Evolutionary conservation across 371 early-diverging fungal genomes (phyloP), one percentile per base, ranked within the genome.

Genomic region (Mucor sp.): DNA sequence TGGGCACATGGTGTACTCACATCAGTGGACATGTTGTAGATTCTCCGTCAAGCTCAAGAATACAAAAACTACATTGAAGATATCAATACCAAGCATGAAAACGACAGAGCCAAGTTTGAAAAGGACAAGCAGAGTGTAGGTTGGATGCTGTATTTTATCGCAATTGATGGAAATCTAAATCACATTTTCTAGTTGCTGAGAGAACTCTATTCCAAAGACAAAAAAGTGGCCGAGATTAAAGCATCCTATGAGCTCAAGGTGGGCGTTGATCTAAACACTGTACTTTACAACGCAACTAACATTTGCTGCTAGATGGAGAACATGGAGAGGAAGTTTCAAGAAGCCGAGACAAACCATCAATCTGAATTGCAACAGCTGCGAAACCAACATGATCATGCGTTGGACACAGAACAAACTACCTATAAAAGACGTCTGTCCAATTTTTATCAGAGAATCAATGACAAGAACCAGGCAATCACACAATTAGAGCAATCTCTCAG

Each of bases 161-260:
- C 23, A 23, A 23, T 4, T 25, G 37, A 37, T 19, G 3, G 8
- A 7, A 44, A 44, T 19, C 50, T 23, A 27, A 32, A 19, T 21
- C 2, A 37, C 11, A 25, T 27, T 23, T 17, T 41, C 9, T 66
- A 79, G 80, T 37, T 80, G 37, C 62, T 80, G 35, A 66, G 66
- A 17, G 71, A 80, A 60, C 60, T 77, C 21, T 69, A 75, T 12
- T 60, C 68, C 50, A 77, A 77, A 53, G 80, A 80, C 44, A 58
- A 48, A 12, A 39, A 65, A 17, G 61, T 70, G 17, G 27, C 48
- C 55, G 50, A 61, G 14, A 62, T 66, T 0, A 43, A 60, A 8
- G 12, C 21, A 33, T 6, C 37, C 4, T 47, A 27, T 1, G 41
- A 59, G 21, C 3, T 1, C 32, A 48, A 33, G 33, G 32, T 32